Conservation (phyloP, 177 flowering plant species). For the Vitis hybrid region DNA sequence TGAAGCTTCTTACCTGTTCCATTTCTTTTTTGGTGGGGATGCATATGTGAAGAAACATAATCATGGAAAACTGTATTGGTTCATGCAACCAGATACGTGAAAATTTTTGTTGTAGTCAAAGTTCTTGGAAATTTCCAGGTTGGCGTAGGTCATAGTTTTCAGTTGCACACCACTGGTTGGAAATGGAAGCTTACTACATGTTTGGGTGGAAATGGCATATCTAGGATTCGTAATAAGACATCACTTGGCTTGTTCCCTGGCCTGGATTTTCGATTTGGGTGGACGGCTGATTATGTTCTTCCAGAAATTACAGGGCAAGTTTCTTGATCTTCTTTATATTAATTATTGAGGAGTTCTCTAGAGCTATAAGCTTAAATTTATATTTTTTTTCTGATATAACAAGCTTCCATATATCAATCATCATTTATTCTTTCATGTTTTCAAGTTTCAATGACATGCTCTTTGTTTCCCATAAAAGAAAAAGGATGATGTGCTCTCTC, state of each 20-base stretch:
- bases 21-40: neutral
- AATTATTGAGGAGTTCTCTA: neutral
- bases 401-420: neutral
- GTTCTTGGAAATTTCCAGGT: slow-evolving; percentile 46
- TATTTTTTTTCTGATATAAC: neutral
- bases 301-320: slow-evolving; percentile 92
- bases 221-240: slow-evolving; percentile 81
- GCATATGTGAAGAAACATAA: neutral
- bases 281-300: slow-evolving; percentile 92
- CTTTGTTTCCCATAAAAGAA: neutral
- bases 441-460: neutral
- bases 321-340: slow-evolving; percentile 3
- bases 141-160: slow-evolving; percentile 87
- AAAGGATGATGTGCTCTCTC: neutral
- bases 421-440: neutral
- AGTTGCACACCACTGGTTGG: slow-evolving; percentile 73
- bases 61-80: neutral
- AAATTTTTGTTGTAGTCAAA: neutral
- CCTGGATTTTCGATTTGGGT: slow-evolving; percentile 80
- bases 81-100: neutral
- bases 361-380: neutral
- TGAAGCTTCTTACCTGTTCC: slow-evolving; percentile 1
- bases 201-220: slow-evolving; percentile 88
- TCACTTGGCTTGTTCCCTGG: slow-evolving; percentile 71
- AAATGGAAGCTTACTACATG: slow-evolving; percentile 90